Base-by-base conservation (phyloP, 2,329 filamentous ascomycete species). In the Neofusicoccum kwambonambiense region DNA sequence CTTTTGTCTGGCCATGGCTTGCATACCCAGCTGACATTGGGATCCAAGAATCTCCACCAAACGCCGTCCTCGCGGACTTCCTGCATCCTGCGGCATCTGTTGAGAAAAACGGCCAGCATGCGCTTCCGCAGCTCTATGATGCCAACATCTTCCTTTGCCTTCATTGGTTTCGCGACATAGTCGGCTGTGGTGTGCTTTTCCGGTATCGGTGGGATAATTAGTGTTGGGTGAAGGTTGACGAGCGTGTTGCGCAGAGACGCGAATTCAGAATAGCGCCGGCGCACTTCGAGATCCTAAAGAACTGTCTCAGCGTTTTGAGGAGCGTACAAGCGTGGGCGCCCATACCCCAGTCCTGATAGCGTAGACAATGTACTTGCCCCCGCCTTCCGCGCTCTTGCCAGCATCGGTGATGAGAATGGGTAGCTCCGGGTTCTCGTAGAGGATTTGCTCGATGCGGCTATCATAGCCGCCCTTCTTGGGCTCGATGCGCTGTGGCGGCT, bases 131-230 rank as follows among this genome's bases (percentile, higher is more conserved):
- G 82, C 74, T 99, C 95, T 68, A 99, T 99, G 51, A 98, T 99
- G 67, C 94, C 91, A 65, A 93, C 90, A 75, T 99, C 96, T 78
- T 99, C 94, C 77, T 97, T 99, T 17, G 96, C 96, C 73, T 94
- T 97, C 42, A 95, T 99, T 1, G 96, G 95, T 72, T 97, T 98
- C 34, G 96, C 93, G 15, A 95, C 95, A 75, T 99, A 99, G 77
- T 99, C 95, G 67, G 94, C 94, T 90, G 99, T 96, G 51, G 93
- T 95, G 78, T 99, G 95, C 79, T 99, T 99, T 80, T 99, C 96
- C 22, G 95, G 95, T 72, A 99, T 99, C 3, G 95, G 95, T 7
- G 95, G 96, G 61, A 99, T 91, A 72, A 99, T 91, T 47, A 99
- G 85, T 0, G 95, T 99, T 7, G 96, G 95, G 75, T 99, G 96